phyloP scores from a whole-genome alignment of 306 rosid genomes.

The Luffa acutangula region DNA sequence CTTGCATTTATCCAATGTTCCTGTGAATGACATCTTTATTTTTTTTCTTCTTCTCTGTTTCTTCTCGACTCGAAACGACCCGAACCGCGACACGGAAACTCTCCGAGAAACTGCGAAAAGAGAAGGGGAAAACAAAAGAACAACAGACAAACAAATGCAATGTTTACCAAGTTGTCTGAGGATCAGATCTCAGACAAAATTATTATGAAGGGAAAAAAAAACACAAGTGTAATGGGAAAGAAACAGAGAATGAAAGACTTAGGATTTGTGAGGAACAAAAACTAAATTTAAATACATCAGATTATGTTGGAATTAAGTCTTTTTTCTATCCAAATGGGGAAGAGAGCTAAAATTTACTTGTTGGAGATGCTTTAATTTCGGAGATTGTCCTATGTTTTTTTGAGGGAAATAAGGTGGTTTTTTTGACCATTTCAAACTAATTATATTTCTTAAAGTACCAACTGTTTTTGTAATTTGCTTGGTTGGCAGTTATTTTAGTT shows the following conservation, averaged over 20 bases:
- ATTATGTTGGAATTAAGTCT: not conserved
- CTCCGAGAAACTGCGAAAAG: not conserved
- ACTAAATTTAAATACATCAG: not conserved
- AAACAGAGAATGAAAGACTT: not conserved
- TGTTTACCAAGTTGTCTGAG: conserved; percentile 1
- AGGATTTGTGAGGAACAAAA: not conserved
- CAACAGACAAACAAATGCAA: not conserved
- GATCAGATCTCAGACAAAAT: conserved; percentile 10
- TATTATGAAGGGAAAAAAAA: not conserved
- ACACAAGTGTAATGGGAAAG: not conserved
- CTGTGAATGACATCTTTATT: conserved; percentile 69
- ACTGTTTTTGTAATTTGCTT: not conserved
- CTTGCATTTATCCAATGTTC: conserved; percentile 89
- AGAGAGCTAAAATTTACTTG: not conserved
- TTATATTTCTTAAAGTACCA: not conserved
- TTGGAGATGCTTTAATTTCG: conserved; percentile 10
- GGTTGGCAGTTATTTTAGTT: conserved; percentile 10
- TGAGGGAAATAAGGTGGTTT: not conserved
- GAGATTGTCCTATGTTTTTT: not conserved
- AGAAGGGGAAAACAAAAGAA: not conserved
- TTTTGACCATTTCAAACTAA: conserved; percentile 6
- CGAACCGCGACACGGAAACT: not conserved
- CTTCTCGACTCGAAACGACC: not conserved
- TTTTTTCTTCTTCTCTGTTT: not conserved
- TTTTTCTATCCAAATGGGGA: not conserved